Evolutionary conservation across 2,329 filamentous ascomycete species (phyloP), one percentile per base, ranked within the genome.

Genomic region (Pseudogymnoascus verrucosus): DNA sequence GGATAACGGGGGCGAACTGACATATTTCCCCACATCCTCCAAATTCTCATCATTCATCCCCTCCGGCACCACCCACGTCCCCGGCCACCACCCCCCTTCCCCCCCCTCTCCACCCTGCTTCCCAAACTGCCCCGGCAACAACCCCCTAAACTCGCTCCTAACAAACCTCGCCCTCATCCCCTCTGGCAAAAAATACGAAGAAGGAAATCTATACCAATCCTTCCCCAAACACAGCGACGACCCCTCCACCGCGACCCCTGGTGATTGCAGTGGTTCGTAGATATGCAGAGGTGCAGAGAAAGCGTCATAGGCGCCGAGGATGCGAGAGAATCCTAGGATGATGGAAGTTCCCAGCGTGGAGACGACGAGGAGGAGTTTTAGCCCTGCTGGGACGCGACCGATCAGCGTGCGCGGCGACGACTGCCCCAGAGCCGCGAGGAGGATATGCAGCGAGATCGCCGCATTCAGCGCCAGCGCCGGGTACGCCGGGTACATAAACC

Each of bases 401-500:
- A 88, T 74, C 3, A 93, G 71, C 0, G 84, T 84, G 69, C 82
- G 85, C 0, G 88, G 85, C 65, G 90, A 82, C 1, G 83, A 82
- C 21, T 86, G 87, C 16, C 93, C 91, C 59, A 96, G 77, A 39
- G 88, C 87, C 11, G 86, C 81, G 14, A 98, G 81, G 1, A 96
- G 72, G 64, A 96, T 89, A 74, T 98, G 92, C 37, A 96, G 78
- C 3, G 90, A 84, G 62, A 97, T 83, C 7, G 93, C 90, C 2
- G 93, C 93, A 71, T 96, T 97, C 37, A 99, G 80, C 0, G 90
- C 89, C 39, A 99, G 80, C 67, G 93, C 91, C 0, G 95, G 95
- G 71, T 99, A 99, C 1, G 86, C 90, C 0, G 95, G 95, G 71
- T 96, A 99, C 93, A 99, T 98, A 79, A 99, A 99, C 5, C 95